Evolutionary conservation across 2,329 filamentous ascomycete genomes (phyloP).

Genomic region (Sphaerulina vaccinii): DNA sequence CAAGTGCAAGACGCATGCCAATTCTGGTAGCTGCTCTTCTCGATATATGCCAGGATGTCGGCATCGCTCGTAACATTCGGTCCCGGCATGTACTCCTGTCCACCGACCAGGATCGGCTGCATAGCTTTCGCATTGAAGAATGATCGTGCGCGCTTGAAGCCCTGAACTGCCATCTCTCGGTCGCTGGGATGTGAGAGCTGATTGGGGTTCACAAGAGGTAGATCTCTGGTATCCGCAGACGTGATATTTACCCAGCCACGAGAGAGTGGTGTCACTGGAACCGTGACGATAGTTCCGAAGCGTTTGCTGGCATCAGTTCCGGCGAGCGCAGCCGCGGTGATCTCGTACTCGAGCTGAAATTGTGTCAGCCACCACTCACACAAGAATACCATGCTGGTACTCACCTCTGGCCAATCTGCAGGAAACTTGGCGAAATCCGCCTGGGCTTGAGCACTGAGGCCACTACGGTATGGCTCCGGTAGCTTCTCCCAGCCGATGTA

Average conservation of each 20-base stretch:
- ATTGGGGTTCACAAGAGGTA: constrained; percentile 28
- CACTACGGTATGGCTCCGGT: not conserved
- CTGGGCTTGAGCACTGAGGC: constrained; percentile 2
- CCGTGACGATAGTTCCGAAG: constrained; percentile 33
- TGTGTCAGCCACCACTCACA: constrained; percentile 9
- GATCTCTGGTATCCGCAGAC: constrained; percentile 11
- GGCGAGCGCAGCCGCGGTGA: constrained; percentile 13
- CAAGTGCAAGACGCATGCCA: constrained; percentile 24
- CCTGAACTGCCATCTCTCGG: constrained; percentile 35
- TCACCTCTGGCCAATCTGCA: constrained; percentile 17
- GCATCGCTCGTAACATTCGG: constrained; percentile 22
- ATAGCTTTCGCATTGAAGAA: constrained; percentile 32
- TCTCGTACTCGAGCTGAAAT: constrained; percentile 21
- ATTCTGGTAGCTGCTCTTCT: constrained; percentile 10
- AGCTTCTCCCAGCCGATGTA: constrained; percentile 19
- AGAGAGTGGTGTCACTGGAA: constrained; percentile 33
- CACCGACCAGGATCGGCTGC: constrained; percentile 20
- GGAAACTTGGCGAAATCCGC: constrained; percentile 7
- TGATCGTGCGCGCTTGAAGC: constrained; percentile 37
- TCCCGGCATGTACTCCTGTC: constrained; percentile 23
- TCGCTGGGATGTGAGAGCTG: constrained; percentile 39
- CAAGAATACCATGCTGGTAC: not conserved
- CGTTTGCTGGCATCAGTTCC: constrained; percentile 30
- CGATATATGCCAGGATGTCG: constrained; percentile 22
- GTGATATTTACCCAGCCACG: constrained; percentile 20